phyloP scores from a whole-genome alignment of 2,329 filamentous ascomycete genomes.

The Stagonosporopsis rhizophila region DNA sequence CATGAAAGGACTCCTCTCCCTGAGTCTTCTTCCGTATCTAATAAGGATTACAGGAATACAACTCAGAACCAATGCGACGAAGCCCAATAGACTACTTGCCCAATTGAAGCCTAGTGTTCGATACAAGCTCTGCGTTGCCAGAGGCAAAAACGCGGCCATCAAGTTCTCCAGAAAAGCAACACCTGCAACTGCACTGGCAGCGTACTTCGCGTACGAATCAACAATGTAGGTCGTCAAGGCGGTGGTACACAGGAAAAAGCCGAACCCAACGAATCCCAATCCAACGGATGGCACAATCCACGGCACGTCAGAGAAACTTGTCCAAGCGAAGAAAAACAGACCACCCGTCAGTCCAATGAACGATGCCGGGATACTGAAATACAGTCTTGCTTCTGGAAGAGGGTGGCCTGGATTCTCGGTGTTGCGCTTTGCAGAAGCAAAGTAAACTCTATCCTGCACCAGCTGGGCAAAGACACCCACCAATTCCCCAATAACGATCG shows the following conservation, averaged over 20 bases:
- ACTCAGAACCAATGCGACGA: slow-evolving; percentile 53
- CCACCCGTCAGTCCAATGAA: slow-evolving; percentile 58
- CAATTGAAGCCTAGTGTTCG: slow-evolving; percentile 56
- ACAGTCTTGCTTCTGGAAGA: slow-evolving; percentile 56
- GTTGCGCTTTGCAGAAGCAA: slow-evolving; percentile 51
- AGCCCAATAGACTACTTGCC: slow-evolving; percentile 57
- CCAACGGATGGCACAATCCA: slow-evolving; percentile 59
- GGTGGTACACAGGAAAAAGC: slow-evolving; percentile 56
- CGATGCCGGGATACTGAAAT: slow-evolving; percentile 52
- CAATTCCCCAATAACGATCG: slow-evolving; percentile 56
- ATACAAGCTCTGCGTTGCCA: slow-evolving; percentile 59
- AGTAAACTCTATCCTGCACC: slow-evolving; percentile 50
- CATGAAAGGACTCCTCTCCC: slow-evolving; percentile 50
- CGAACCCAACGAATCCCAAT: slow-evolving; percentile 58
- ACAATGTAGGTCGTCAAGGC: slow-evolving; percentile 59
- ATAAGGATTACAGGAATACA: slow-evolving; percentile 56
- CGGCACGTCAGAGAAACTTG: slow-evolving; percentile 50
- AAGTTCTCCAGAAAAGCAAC: slow-evolving; percentile 59
- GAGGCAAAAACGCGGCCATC: slow-evolving; percentile 57
- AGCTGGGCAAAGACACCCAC: slow-evolving; percentile 51
- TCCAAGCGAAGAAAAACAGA: slow-evolving; percentile 62
- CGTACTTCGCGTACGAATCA: slow-evolving; percentile 59
- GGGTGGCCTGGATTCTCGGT: slow-evolving; percentile 48
- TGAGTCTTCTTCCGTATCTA: slow-evolving; percentile 51
- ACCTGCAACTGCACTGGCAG: slow-evolving; percentile 58